Conservation (phyloP, 805 yeast genomes). For the Yarrowia sp. region DNA sequence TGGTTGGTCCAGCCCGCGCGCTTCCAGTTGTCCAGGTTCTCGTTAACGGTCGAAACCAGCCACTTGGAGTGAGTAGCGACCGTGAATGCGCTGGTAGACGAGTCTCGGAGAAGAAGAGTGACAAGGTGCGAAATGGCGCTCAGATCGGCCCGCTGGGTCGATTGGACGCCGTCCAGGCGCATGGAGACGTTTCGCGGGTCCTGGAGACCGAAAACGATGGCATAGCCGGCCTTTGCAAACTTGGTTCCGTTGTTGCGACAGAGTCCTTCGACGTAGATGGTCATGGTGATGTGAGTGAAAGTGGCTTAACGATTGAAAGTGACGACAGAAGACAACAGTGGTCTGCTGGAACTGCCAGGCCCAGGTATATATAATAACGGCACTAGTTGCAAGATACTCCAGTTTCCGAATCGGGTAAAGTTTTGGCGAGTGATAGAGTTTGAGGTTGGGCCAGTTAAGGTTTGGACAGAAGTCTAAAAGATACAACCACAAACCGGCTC, state of each 20-base stretch:
- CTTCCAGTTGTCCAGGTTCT: background rate
- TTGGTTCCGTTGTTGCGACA: constrained; percentile 24
- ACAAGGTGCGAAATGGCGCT: background rate
- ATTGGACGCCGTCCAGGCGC: background rate
- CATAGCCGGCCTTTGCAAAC: constrained; percentile 20
- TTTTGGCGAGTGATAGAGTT: background rate
- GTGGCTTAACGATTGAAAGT: background rate
- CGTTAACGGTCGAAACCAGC: background rate
- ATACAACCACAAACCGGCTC: no score
- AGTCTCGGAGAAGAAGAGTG: background rate
- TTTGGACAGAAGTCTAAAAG: no score
- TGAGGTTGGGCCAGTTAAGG: no score
- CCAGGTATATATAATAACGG: background rate
- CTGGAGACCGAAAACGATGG: background rate
- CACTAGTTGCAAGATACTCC: background rate
- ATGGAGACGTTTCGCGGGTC: constrained; percentile 2
- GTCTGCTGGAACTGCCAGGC: no score
- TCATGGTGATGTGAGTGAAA: background rate
- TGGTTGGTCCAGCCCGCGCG: constrained; percentile 11
- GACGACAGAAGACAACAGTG: background rate
- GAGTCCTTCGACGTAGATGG: constrained; percentile 6
- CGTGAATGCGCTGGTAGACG: background rate
- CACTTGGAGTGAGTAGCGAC: constrained; percentile 9
- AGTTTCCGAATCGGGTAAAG: background rate
- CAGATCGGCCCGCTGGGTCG: constrained; percentile 9